phyloP scores from a whole-genome alignment of 495 filamentous ascomycete species.

The Penicillium cinerascens region DNA sequence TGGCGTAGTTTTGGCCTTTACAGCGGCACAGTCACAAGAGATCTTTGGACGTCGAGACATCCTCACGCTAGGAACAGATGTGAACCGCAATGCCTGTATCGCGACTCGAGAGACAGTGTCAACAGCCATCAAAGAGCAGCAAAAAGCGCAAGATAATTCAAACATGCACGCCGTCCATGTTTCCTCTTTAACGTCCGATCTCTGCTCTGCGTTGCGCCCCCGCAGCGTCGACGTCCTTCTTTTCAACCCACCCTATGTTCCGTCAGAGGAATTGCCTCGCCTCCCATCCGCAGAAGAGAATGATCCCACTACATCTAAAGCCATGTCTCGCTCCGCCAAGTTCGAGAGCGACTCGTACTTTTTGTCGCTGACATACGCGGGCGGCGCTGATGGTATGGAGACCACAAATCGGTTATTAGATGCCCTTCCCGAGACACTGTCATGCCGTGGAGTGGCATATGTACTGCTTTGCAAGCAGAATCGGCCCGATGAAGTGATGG shows the following conservation, averaged over 20 bases:
- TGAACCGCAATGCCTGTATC: constrained; percentile 75
- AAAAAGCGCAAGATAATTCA: constrained; percentile 4
- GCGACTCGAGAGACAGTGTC: constrained; percentile 61
- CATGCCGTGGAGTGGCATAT: constrained; percentile 73
- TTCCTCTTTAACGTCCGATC: constrained; percentile 61
- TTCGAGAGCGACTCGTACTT: constrained; percentile 75
- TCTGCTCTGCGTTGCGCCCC: constrained; percentile 54
- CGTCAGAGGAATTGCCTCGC: constrained; percentile 66
- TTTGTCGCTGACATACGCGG: constrained; percentile 83
- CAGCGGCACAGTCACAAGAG: constrained; percentile 64
- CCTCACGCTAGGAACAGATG: constrained; percentile 70
- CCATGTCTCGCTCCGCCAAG: constrained; percentile 27
- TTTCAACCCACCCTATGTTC: constrained; percentile 97
- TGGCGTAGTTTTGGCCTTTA: constrained; percentile 84
- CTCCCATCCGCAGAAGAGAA: constrained; percentile 32
- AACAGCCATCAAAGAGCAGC: constrained; percentile 45
- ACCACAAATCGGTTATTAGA: constrained; percentile 74
- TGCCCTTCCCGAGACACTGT: constrained; percentile 60
- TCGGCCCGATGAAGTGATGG: constrained; percentile 69
- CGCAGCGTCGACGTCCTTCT: constrained; percentile 74
- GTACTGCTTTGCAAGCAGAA: constrained; percentile 87
- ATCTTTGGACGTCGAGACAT: constrained; percentile 73
- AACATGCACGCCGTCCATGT: constrained; percentile 44
- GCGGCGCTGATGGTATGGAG: constrained; percentile 89
- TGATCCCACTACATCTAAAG: constrained; percentile 7